Conservation (phyloP, 2,329 filamentous ascomycete genomes). For the Fusarium sp. region DNA sequence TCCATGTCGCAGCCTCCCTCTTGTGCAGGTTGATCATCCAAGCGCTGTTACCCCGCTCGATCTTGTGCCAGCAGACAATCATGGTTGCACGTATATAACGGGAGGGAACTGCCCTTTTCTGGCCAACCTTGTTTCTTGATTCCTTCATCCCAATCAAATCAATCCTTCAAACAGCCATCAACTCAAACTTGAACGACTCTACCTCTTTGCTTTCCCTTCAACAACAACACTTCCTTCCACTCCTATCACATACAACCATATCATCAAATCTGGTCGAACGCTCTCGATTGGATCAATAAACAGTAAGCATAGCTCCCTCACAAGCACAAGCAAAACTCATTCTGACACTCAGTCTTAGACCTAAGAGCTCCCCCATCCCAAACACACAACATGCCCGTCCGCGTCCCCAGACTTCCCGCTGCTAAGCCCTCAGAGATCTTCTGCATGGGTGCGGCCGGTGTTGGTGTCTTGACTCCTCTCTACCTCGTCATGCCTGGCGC, state of each 20-base stretch:
- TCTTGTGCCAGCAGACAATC: conserved; percentile 22
- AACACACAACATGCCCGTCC: conserved; percentile 58
- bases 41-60: conserved; percentile 43
- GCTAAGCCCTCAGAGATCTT: conserved; percentile 61
- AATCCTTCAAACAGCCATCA: not conserved
- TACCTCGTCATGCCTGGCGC: conserved; percentile 68
- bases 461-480: conserved; percentile 65
- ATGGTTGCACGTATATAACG: conserved; percentile 32
- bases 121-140: not conserved
- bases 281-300: conserved; percentile 4
- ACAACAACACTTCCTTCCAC: not conserved
- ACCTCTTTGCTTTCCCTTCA: not conserved
- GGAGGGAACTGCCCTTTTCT: conserved; percentile 11
- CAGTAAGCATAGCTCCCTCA: conserved; percentile 11
- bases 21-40: conserved; percentile 26
- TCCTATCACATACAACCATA: not conserved
- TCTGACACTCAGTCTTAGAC: conserved; percentile 10
- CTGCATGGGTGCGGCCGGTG: conserved; percentile 65
- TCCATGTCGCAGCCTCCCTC: conserved; percentile 19
- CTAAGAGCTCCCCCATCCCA: not conserved
- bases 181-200: not conserved
- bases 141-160: conserved; percentile 10
- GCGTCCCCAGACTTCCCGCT: conserved; percentile 60
- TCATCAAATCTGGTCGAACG: not conserved
- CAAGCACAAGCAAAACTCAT: too few relatives aligned